Evolutionary conservation across 1,139 yeast genomes (phyloP).

Genomic region (Yamadazyma buinensis): DNA sequence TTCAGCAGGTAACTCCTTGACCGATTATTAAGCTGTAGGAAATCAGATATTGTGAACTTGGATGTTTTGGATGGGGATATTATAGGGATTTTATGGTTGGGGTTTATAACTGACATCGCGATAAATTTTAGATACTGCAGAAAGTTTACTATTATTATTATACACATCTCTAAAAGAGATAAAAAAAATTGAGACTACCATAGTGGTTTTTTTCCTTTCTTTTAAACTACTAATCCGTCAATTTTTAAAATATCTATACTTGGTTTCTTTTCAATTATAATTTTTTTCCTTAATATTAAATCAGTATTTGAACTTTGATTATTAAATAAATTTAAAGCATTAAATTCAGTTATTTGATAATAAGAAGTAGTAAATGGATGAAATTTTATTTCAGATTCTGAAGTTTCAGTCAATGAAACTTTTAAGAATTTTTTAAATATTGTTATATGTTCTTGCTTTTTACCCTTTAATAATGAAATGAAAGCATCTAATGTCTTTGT

Average conservation of each 20-base stretch:
- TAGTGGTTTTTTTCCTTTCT: too few relatives aligned
- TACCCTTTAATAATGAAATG: conserved; percentile 61
- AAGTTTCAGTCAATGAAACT: conserved; percentile 27
- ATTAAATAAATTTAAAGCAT: conserved; percentile 51
- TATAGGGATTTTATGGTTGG: neutral
- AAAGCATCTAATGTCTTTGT: conserved; percentile 55
- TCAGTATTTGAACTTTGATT: conserved; percentile 45
- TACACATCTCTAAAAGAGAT: too few relatives aligned
- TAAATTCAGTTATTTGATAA: conserved; percentile 45
- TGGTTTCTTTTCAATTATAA: conserved; percentile 25
- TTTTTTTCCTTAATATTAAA: conserved; percentile 54
- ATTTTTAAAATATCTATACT: conserved; percentile 4
- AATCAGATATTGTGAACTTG: conserved; percentile 42
- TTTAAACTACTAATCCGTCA: neutral
- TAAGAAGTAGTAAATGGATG: conserved; percentile 51
- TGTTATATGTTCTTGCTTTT: conserved; percentile 39
- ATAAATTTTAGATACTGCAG: too few relatives aligned
- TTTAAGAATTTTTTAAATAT: conserved; percentile 39
- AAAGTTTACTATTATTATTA: too few relatives aligned
- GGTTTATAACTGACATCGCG: conserved; percentile 4
- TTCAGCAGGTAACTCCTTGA: conserved; percentile 55
- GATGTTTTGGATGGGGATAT: conserved; percentile 16
- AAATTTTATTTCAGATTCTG: conserved; percentile 8
- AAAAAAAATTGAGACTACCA: too few relatives aligned
- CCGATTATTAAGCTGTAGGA: conserved; percentile 45